A percentile compares a stretch with the other conserved stretches of the same genome.
phyloP scores from a whole-genome alignment of 805 yeast genomes.

The Myxozyma geophila region DNA sequence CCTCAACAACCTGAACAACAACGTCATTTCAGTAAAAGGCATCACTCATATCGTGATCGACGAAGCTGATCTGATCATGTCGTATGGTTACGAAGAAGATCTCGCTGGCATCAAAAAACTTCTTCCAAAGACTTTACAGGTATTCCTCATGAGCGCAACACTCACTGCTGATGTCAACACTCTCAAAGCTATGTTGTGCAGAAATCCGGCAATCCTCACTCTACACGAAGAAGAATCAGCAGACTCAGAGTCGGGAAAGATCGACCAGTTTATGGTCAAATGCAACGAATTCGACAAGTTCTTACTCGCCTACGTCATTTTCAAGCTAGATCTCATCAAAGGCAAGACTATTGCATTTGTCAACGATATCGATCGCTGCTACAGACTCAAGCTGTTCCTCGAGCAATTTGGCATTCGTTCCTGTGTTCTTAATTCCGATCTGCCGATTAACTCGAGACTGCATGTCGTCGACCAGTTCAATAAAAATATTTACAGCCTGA shows the following conservation, averaged over 20 bases:
- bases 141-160: constrained; percentile 96
- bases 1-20: constrained; percentile 52
- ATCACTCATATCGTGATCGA: constrained; percentile 82
- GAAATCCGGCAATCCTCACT: constrained; percentile 60
- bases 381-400: constrained; percentile 83
- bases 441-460: constrained; percentile 88
- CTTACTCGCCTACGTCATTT: constrained; percentile 84
- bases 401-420: constrained; percentile 93
- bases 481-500: constrained; percentile 78
- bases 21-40: constrained; percentile 54
- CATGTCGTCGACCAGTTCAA: constrained; percentile 96
- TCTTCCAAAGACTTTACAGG: constrained; percentile 81
- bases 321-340: constrained; percentile 82
- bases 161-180: constrained; percentile 81
- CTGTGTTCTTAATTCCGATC: constrained; percentile 87
- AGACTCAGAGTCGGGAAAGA: constrained; percentile 52
- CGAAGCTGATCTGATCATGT: constrained; percentile 88
- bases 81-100: constrained; percentile 91
- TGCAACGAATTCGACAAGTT: constrained; percentile 91
- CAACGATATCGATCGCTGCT: constrained; percentile 93
- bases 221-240: constrained; percentile 69
- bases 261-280: constrained; percentile 84
- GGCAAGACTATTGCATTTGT: constrained; percentile 93
- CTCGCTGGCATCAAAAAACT: constrained; percentile 64
- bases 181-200: constrained; percentile 77